A percentile compares a stretch with the other conserved stretches of the same genome.
Evolutionary conservation across 768 basidiomycete species (phyloP).

Genomic region (Macrolepiota albuminosa): DNA sequence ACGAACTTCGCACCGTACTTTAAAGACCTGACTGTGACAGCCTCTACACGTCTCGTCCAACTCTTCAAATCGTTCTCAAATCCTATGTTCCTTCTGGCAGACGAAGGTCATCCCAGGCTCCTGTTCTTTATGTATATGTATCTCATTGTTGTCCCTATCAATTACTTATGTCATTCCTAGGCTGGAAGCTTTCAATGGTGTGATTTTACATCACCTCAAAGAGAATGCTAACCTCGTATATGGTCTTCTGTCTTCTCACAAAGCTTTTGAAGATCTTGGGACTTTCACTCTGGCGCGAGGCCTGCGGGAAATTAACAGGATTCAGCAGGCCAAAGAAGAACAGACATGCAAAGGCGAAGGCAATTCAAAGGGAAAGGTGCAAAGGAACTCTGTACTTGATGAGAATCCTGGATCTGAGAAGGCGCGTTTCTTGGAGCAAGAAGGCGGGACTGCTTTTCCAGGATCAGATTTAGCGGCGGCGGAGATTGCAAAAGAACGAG

Average conservation of each 20-base stretch:
- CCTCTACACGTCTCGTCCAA: conserved; percentile 81
- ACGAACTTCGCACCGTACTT: conserved; percentile 88
- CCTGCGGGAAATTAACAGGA: conserved; percentile 76
- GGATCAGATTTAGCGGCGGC: conserved; percentile 18
- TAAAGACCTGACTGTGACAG: conserved; percentile 72
- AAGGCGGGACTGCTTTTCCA: conserved; percentile 29
- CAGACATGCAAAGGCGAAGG: conserved; percentile 37
- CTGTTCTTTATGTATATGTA: conserved; percentile 80
- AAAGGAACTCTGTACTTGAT: conserved; percentile 28
- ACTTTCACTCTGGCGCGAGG: conserved; percentile 88
- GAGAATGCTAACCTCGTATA: conserved; percentile 89
- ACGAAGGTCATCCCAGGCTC: conserved; percentile 92
- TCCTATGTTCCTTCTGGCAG: conserved; percentile 83
- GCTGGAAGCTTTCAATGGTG: conserved; percentile 87
- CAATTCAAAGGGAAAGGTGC: conserved; percentile 33
- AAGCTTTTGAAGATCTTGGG: conserved; percentile 83
- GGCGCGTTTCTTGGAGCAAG: conserved; percentile 54
- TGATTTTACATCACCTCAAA: conserved; percentile 71
- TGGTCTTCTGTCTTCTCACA: conserved; percentile 78
- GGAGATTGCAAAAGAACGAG: conserved; percentile 11
- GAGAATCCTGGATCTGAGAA: conserved; percentile 57
- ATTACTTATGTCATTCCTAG: conserved; percentile 28
- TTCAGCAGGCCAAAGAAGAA: conserved; percentile 70
- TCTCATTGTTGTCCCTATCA: background rate
- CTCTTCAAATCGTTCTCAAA: conserved; percentile 90